Conservation (phyloP, 495 filamentous ascomycete species). For the Trichocladium uniseriatum region DNA sequence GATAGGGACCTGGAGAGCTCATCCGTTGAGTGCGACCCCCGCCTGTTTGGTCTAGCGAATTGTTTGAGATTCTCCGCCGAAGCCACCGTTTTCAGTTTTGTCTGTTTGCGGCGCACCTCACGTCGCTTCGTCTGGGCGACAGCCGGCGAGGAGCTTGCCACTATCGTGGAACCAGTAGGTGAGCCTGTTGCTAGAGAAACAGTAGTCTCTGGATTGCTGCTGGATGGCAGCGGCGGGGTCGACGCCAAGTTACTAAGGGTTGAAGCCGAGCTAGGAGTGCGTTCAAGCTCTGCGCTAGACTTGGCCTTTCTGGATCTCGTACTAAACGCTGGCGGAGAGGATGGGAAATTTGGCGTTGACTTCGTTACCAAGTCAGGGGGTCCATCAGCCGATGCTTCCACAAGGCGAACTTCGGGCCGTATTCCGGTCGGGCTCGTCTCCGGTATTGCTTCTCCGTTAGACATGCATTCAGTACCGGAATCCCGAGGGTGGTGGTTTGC, state of each 20-base stretch:
- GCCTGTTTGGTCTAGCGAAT: constrained; percentile 16
- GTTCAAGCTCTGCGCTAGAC: not conserved
- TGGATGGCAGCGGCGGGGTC: constrained; percentile 28
- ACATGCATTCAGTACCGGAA: constrained; percentile 1
- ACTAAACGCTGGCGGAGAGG: constrained; percentile 24
- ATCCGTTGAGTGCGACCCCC: constrained; percentile 30
- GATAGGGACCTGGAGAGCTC: constrained; percentile 28
- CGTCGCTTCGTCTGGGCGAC: constrained; percentile 21
- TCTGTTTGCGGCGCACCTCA: constrained; percentile 13
- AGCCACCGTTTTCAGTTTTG: constrained; percentile 17
- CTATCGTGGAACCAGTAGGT: not conserved
- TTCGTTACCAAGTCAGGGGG: not conserved
- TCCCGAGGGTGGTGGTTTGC: not conserved
- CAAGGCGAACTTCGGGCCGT: not conserved
- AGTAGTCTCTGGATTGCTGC: constrained; percentile 19
- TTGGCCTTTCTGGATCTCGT: constrained; percentile 15
- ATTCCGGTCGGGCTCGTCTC: constrained; percentile 30
- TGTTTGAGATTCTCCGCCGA: constrained; percentile 20
- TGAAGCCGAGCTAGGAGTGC: constrained; percentile 18
- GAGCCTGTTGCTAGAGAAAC: constrained; percentile 8
- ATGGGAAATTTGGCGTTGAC: constrained; percentile 12
- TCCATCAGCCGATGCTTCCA: not conserved
- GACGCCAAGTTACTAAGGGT: constrained; percentile 27
- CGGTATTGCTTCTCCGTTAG: constrained; percentile 27
- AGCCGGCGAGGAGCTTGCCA: constrained; percentile 27